phyloP scores from a whole-genome alignment of 2,329 filamentous ascomycete species.

The Calonectria ilicicola region DNA sequence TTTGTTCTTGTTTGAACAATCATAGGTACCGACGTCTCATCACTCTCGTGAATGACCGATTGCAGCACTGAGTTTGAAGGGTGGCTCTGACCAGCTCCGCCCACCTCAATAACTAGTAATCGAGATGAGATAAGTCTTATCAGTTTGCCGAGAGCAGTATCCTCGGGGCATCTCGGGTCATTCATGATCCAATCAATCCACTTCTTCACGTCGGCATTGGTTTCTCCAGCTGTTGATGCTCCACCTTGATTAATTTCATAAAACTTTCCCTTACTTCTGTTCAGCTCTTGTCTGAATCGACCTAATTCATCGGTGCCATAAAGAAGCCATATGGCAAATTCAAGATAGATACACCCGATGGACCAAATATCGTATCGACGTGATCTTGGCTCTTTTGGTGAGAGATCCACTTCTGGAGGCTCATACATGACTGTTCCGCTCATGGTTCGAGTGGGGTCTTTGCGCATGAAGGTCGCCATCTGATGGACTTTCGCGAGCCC shows the following conservation, averaged over 20 bases:
- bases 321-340: constrained; percentile 45
- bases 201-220: neutral
- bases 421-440: constrained; percentile 21
- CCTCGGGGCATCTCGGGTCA: neutral
- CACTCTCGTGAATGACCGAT: neutral
- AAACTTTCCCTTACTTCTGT: neutral
- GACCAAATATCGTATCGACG: constrained; percentile 47
- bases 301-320: constrained; percentile 29
- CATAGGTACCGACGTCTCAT: neutral
- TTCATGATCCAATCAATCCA: neutral
- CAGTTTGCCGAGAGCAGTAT: neutral
- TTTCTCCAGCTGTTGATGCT: neutral
- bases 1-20: neutral
- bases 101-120: neutral
- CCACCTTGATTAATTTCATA: neutral
- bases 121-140: neutral
- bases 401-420: constrained; percentile 27
- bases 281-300: constrained; percentile 1
- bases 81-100: neutral
- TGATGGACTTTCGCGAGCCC: neutral
- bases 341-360: constrained; percentile 45
- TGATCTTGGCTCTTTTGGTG: constrained; percentile 20
- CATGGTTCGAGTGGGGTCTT: neutral
- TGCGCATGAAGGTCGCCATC: neutral
- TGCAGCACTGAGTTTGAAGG: neutral